These are phyloP conservation scores for Exobasidium rhododendri DNA, from an alignment of 1,284 basidiomycete species.

Conservation along the genomic window DNA sequence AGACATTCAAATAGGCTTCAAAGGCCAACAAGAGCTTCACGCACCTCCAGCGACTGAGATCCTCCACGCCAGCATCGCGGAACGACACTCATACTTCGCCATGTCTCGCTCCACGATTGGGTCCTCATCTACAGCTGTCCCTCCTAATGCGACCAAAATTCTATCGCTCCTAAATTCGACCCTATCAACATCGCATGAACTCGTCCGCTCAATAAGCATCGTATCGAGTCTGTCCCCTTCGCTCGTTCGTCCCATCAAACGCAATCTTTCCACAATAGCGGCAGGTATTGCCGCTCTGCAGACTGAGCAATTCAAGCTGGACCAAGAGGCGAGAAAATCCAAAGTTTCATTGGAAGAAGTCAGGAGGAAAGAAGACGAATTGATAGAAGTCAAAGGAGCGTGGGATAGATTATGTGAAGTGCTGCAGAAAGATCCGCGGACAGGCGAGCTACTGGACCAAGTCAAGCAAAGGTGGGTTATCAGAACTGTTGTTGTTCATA, in stretches of 20 bases:
- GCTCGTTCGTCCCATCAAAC: background rate
- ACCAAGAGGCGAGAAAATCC: slow-evolving; percentile 5
- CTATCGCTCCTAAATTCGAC: slow-evolving; percentile 9
- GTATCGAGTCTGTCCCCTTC: slow-evolving; percentile 1
- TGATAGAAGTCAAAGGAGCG: slow-evolving; percentile 9
- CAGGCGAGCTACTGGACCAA: slow-evolving; percentile 1
- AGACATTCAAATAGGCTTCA: too few relatives aligned
- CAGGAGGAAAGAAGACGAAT: slow-evolving; percentile 12
- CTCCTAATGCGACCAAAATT: background rate
- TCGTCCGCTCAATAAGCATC: slow-evolving; percentile 5
- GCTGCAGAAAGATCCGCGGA: background rate
- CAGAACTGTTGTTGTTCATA: background rate
- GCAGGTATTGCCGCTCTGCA: slow-evolving; percentile 2
- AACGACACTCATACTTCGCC: background rate
- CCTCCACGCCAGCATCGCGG: too few relatives aligned
- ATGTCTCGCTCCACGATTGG: background rate
- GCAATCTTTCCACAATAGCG: slow-evolving; percentile 8
- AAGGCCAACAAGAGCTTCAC: background rate
- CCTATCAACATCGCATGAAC: slow-evolving; percentile 10
- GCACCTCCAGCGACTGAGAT: background rate
- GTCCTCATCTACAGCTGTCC: background rate
- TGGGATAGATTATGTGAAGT: slow-evolving; percentile 10
- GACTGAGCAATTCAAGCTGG: background rate
- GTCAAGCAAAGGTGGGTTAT: slow-evolving; percentile 11
- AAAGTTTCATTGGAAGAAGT: slow-evolving; percentile 13